These are phyloP conservation scores for Cladosporium sp. DNA, from an alignment of 2,329 filamentous ascomycete species.

Conservation along the genomic window DNA sequence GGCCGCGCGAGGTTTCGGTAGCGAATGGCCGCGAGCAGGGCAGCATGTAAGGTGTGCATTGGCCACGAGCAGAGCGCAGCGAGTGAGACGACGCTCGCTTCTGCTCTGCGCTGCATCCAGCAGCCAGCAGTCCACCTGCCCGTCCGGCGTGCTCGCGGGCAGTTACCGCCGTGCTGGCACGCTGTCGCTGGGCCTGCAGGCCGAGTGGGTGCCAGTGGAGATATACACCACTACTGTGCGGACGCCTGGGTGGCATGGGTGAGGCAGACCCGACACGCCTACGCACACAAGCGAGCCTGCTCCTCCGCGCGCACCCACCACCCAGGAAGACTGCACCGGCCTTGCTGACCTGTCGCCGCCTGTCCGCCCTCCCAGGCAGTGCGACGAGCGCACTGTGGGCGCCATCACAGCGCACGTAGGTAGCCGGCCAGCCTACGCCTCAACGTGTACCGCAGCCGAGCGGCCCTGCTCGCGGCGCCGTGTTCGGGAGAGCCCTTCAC, in stretches of 20 bases:
- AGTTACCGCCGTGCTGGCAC: too few species aligned
- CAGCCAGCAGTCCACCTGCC: too few species aligned
- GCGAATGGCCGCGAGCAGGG: not conserved
- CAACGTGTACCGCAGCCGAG: slow-evolving; percentile 7
- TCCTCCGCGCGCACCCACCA: not conserved
- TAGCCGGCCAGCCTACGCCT: slow-evolving; percentile 6
- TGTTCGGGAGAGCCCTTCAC: slow-evolving; percentile 7
- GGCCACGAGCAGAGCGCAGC: not conserved
- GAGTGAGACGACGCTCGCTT: slow-evolving; percentile 6
- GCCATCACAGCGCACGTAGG: not conserved
- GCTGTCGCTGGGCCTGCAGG: too few species aligned
- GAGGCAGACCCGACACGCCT: not conserved
- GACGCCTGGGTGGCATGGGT: too few species aligned
- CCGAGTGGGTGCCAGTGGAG: not conserved
- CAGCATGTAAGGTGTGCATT: not conserved
- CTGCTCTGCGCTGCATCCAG: not conserved
- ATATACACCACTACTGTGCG: too few species aligned
- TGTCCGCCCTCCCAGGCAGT: not conserved
- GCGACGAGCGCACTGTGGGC: not conserved
- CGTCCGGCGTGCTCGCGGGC: too few species aligned
- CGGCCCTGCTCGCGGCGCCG: not conserved
- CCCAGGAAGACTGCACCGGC: too few species aligned
- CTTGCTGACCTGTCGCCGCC: not conserved
- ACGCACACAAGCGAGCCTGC: not conserved
- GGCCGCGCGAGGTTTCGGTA: slow-evolving; percentile 9